Evolutionary conservation across 345 rosid genomes (phyloP), one percentile per base, ranked within the genome.

Genomic region (Odontarrhena argentea): DNA sequence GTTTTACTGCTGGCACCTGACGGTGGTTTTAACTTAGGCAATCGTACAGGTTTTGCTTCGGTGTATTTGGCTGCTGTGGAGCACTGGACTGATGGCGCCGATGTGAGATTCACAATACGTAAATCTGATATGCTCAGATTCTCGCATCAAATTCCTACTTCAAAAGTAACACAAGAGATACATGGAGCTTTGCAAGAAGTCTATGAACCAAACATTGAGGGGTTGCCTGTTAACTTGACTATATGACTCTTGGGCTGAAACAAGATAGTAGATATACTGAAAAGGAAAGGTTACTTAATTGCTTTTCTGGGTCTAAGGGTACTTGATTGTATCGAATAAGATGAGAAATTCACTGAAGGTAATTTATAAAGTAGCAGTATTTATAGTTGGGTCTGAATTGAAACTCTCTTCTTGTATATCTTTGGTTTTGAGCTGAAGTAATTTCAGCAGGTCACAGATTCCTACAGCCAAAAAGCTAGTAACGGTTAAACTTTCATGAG

Each of bases 71-170:
- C 42, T 30, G 65, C 69, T 7, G 80, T 88, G 0, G 90, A 87
- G 44, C 84, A 84, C 70, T 82, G 71, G 80, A 22, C 22, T 2
- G 55, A 65, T 37, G 77, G 54, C 8, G 42, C 30, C 40, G 74
- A 52, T 54, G 50, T 51, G 42, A 44, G 30, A 62, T 43, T 72
- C 69, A 75, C 58, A 59, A 81, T 91, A 63, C 76, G 71, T 28
- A 71, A 81, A 1, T 38, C 46, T 37, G 87, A 91, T 74, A 45
- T 88, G 41, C 74, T 77, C 22, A 82, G 91, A 65, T 91, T 91
- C 65, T 78, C 96, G 25, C 96, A 87, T 80, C 83, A 56, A 77
- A 71, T 91, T 73, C 89, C 89, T 6, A 87, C 86, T 15, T 73
- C 71, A 54, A 79, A 47, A 65, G 61, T 87, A 76, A 75, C 76